These are phyloP conservation scores for Polychytrium aggregatum DNA, from an alignment of 192 early-diverging fungal species.

Conservation along the genomic window DNA sequence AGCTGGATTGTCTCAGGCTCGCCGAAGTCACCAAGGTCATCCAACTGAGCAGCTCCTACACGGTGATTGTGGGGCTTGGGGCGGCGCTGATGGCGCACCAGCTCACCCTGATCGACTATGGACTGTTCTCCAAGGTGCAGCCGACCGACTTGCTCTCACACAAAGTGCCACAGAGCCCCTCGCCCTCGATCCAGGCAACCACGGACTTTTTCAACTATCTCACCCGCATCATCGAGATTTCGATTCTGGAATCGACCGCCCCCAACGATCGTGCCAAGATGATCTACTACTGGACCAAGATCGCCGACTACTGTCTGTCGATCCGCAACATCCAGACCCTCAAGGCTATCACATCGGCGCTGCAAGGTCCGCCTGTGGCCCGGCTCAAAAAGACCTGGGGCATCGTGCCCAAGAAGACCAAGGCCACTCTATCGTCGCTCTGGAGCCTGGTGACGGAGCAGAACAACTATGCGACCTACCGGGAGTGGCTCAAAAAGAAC, in stretches of 20 bases:
- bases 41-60: constrained; percentile 39
- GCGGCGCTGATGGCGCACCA: constrained; percentile 64
- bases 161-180: constrained; percentile 42
- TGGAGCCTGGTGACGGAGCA: constrained; percentile 51
- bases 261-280: constrained; percentile 43
- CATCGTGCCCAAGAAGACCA: constrained; percentile 52
- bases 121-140: constrained; percentile 52
- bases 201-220: constrained; percentile 76
- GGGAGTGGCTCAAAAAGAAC: constrained; percentile 41
- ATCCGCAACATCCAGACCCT: constrained; percentile 61
- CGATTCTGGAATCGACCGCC: constrained; percentile 50
- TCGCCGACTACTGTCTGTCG: constrained; percentile 40
- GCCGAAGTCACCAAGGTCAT: constrained; percentile 1
- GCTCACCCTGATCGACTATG: constrained; percentile 57
- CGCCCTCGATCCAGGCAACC: constrained; percentile 46
- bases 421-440: constrained; percentile 39
- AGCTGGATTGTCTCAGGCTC: constrained; percentile 4
- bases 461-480: constrained; percentile 61
- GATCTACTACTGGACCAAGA: constrained; percentile 62
- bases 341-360: constrained; percentile 55
- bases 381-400: constrained; percentile 63
- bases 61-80: constrained; percentile 45
- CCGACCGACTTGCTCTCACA: constrained; percentile 47
- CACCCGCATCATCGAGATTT: constrained; percentile 60
- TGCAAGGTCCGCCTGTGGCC: constrained; percentile 57